Conservation (phyloP, 2,329 filamentous ascomycete species). For the Cytospora piceae region DNA sequence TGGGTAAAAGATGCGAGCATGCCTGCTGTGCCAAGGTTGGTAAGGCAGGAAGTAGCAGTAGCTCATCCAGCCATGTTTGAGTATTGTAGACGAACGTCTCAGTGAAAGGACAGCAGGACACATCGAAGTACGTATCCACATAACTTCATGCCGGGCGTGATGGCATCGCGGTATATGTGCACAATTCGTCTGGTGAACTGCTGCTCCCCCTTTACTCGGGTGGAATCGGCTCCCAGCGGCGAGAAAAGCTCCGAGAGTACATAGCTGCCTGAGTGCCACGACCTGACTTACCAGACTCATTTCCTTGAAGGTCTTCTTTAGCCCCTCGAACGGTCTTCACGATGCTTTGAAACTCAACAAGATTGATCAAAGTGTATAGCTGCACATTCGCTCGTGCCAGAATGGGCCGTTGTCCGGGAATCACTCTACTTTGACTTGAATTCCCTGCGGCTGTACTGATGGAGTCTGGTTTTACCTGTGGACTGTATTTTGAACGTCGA, state of each 20-base stretch:
- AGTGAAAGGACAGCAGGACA: not conserved
- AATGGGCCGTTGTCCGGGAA: not conserved
- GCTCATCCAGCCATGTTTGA: not conserved
- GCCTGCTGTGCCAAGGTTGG: not conserved
- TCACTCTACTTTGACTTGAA: not conserved
- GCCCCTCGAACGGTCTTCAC: not conserved
- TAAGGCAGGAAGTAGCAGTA: not conserved
- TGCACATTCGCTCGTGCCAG: not conserved
- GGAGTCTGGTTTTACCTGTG: not conserved
- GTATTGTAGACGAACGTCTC: not conserved
- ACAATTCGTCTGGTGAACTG: not conserved
- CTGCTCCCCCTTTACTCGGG: not conserved
- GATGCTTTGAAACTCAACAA: not conserved
- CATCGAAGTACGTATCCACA: not conserved
- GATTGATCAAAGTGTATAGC: not conserved
- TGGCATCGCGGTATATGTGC: not conserved
- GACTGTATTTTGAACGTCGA: not conserved
- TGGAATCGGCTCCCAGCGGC: not conserved
- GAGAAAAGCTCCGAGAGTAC: not conserved
- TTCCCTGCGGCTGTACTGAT: not conserved
- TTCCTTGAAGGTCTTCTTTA: not conserved
- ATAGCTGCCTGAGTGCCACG: not conserved
- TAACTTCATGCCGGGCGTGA: not conserved
- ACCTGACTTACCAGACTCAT: not conserved
- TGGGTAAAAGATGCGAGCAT: not conserved